Evolutionary conservation across 306 rosid species (phyloP), one percentile per base, ranked within the genome.

Genomic region (Benincasa hispida): DNA sequence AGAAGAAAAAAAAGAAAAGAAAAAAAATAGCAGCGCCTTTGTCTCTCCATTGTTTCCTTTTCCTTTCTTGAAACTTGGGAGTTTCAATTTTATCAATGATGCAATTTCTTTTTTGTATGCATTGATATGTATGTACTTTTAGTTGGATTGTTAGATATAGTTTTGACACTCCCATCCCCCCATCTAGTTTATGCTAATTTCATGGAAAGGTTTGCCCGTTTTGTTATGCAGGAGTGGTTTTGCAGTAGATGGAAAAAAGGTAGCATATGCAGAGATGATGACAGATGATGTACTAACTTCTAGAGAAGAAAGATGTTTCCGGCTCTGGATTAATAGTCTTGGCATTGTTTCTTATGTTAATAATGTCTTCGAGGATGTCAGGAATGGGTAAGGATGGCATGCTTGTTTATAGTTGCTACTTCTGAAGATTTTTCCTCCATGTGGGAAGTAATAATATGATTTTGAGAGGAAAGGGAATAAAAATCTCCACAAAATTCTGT

Each of bases 241-340:
- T 78, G 88, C 99, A 19, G 86, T 89, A 22, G 98, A 95, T 76
- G 92, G 73, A 79, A 90, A 77, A 82, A 89, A 86, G 83, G 77
- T 90, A 70, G 89, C 99, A 12, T 95, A 76, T 82, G 99, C 99
- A 21, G 95, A 89, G 91, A 95, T 92, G 93, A 92, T 95, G 91
- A 62, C 93, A 1, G 99, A 95, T 18, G 99, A 95, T 66, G 88
- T 90, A 82, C 92, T 87, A 84, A 92, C 96, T 53, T 95, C 84
- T 83, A 86, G 96, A 87, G 99, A 95, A 84, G 99, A 95, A 85
- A 90, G 99, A 83, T 95, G 98, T 82, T 95, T 86, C 72, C 90
- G 99, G 69, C 70, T 92, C 77, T 95, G 98, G 99, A 90, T 95
- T 86, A 92, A 95, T 78, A 95, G 98, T 86, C 89, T 95, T 48